Base-by-base conservation (phyloP, 352 stramenopile genomes). In the Phytophthora boehmeriae region DNA sequence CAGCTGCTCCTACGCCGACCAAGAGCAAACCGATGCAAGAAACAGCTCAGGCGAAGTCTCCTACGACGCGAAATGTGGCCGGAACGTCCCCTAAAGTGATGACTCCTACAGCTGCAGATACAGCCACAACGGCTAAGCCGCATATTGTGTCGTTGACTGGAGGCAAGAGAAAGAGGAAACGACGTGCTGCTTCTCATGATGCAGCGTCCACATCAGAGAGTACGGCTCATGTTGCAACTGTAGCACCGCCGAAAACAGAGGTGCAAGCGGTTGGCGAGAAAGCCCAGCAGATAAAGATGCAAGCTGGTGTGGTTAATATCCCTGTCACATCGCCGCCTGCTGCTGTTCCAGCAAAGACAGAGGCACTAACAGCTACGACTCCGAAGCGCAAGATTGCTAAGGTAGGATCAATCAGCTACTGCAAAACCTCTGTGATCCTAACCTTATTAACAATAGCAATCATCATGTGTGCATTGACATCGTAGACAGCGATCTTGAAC, bases 101-200 rank as follows among this genome's bases (percentile, higher is more conserved):
- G 16, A 47, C 45, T 47, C 25, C 34, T 27, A 23, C 47, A 48
- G 28, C 32, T 52, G 23, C 27, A 25, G 35, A 27, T 39, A 54
- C 49, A 35, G 5, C 39, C 0, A 35, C 20, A 1, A 44, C 38
- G n/a, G 38, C 38, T 8, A 69, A 65, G 52, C 44, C 63, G 16
- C 54, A 63, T 14, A 43, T 71, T 9, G 54, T 74, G 51, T 63
- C 63, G 41, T 23, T 74, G 10, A 65, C 50, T 22, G 34, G 52
- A 9, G 41, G 20, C n/a, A 74, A 68, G 62, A 75, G 61, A 17
- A 75, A 68, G 34, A 71, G 54, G 28, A 62, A 63, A 38, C 28
- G 25, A 13, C 45, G 45, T 17, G 48, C 19, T 4, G 41, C 23
- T 8, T 19, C 38, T 2, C 39, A 20, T 47, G n/a, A 23, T 27